phyloP scores from a whole-genome alignment of 768 basidiomycete species.

The Pleurotus salmoneostramineus region DNA sequence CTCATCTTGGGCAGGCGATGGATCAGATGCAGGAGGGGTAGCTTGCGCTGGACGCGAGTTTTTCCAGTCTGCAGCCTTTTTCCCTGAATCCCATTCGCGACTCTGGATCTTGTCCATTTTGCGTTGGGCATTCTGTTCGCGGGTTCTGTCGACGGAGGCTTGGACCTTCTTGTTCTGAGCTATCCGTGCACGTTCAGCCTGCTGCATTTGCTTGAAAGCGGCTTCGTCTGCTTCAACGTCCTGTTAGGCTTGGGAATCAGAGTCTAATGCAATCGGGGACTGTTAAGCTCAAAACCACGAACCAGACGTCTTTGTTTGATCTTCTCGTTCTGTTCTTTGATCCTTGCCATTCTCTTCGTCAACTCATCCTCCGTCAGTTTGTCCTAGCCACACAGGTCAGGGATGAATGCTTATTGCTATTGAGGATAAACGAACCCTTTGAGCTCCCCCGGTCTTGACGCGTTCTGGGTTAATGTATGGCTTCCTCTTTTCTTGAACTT shows the following conservation, averaged over 20 bases:
- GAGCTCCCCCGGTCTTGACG: constrained; percentile 76
- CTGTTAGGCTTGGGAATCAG: constrained; percentile 27
- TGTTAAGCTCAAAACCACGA: constrained; percentile 12
- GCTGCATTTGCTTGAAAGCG: constrained; percentile 69
- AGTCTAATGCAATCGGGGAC: background rate
- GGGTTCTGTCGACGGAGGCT: constrained; percentile 61
- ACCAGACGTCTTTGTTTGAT: constrained; percentile 61
- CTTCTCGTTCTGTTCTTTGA: constrained; percentile 61
- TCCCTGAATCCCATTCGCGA: constrained; percentile 85
- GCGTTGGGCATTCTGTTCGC: constrained; percentile 74
- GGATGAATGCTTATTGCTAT: background rate
- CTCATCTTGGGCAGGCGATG: too few relatives aligned
- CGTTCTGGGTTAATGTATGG: constrained; percentile 82
- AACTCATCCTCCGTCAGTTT: constrained; percentile 52
- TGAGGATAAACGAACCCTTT: constrained; percentile 52
- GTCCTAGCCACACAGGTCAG: constrained; percentile 19
- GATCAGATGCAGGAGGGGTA: too few relatives aligned
- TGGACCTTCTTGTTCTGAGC: constrained; percentile 64
- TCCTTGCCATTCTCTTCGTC: constrained; percentile 55
- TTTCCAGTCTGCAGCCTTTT: constrained; percentile 35
- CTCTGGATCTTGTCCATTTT: constrained; percentile 79
- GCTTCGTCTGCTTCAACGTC: constrained; percentile 81
- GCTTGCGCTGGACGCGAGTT: background rate
- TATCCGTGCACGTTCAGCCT: constrained; percentile 54
- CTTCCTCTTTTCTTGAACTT: constrained; percentile 51